These are phyloP conservation scores for Mortierella claussenii DNA, from an alignment of 192 early-diverging fungal genomes.

Conservation along the genomic window DNA sequence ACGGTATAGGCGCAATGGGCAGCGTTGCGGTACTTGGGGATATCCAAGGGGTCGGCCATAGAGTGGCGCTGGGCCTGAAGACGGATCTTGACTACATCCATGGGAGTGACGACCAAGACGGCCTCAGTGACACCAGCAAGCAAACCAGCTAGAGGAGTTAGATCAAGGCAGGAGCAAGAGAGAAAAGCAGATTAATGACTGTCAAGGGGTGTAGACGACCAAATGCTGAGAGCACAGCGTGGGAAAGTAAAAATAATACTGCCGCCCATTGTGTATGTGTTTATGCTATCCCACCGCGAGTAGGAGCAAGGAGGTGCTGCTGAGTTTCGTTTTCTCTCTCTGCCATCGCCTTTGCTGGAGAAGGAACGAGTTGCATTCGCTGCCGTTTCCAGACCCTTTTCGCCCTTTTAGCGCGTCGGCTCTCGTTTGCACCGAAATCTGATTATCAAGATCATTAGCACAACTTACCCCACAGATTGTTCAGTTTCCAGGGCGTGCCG, in stretches of 20 bases:
- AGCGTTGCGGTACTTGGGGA: slow-evolving; percentile 97
- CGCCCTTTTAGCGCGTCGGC: not conserved
- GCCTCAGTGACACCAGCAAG: slow-evolving; percentile 94
- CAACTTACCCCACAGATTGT: slow-evolving; percentile 45
- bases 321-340: not conserved
- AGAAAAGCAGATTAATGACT: not conserved
- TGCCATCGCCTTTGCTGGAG: too few species aligned
- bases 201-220: not conserved
- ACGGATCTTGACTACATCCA: slow-evolving; percentile 99
- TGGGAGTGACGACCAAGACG: slow-evolving; percentile 94
- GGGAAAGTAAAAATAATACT: slow-evolving; percentile 2
- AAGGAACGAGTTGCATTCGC: too few species aligned
- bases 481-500: slow-evolving; percentile 79
- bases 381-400: not conserved
- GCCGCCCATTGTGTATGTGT: too few species aligned
- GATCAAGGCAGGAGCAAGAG: not conserved
- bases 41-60: slow-evolving; percentile 94
- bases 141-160: slow-evolving; percentile 76
- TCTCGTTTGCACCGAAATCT: not conserved
- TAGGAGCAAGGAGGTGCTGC: too few species aligned
- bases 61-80: slow-evolving; percentile 96
- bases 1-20: slow-evolving; percentile 92
- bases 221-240: not conserved
- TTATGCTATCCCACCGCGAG: too few species aligned
- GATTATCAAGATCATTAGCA: not conserved